Percentiles rank a stretch among this genome's conserved stretches.
These are phyloP conservation scores for Trichoderma sp. DNA, from an alignment of 2,329 filamentous ascomycete species.

Conservation along the genomic window DNA sequence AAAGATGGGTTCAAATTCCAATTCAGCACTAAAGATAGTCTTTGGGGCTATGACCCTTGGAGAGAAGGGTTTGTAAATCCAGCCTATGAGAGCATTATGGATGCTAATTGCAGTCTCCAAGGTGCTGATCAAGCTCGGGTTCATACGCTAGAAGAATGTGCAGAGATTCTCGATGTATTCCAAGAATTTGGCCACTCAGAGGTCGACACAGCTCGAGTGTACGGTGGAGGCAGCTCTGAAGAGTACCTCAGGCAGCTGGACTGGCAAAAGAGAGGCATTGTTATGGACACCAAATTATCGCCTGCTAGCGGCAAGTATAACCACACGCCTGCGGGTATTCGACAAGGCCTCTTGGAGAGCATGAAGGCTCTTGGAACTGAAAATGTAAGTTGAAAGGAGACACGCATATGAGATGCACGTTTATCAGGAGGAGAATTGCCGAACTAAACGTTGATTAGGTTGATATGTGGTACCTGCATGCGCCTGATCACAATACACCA, in stretches of 20 bases:
- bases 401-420: not conserved
- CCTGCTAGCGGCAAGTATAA: slow-evolving; percentile 6
- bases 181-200: slow-evolving; percentile 22
- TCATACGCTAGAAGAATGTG: slow-evolving; percentile 18
- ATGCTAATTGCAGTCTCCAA: not conserved
- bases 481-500: slow-evolving; percentile 58
- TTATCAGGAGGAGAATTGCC: too few relatives aligned
- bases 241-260: slow-evolving; percentile 20
- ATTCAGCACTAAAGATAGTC: slow-evolving; percentile 23
- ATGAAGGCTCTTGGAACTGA: slow-evolving; percentile 23
- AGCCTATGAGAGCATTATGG: not conserved
- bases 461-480: slow-evolving; percentile 45
- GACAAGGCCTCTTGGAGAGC: not conserved
- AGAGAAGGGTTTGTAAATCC: slow-evolving; percentile 12
- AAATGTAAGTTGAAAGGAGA: slow-evolving; percentile 18
- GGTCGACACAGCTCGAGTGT: slow-evolving; percentile 23
- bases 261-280: slow-evolving; percentile 20
- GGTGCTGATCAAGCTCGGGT: slow-evolving; percentile 20
- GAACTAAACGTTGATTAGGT: not conserved
- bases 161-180: slow-evolving; percentile 19
- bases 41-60: slow-evolving; percentile 25
- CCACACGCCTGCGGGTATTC: not conserved
- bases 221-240: slow-evolving; percentile 22
- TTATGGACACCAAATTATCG: slow-evolving; percentile 18
- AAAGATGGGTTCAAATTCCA: slow-evolving; percentile 9